Percentiles rank a stretch among this genome's conserved stretches.
These are phyloP conservation scores for Gossypium anomalum DNA, from an alignment of 345 rosid genomes.

Conservation along the genomic window DNA sequence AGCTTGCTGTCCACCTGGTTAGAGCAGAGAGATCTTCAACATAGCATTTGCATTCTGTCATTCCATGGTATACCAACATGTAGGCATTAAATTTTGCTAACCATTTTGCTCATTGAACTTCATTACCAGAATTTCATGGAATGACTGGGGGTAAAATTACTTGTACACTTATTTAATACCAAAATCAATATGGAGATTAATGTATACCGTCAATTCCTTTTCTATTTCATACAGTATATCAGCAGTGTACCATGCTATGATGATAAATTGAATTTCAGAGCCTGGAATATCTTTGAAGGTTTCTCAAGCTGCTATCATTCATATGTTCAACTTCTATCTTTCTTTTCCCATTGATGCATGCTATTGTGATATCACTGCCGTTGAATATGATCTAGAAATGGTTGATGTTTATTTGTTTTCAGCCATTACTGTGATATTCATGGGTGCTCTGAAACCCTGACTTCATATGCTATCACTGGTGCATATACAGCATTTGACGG, in stretches of 20 bases:
- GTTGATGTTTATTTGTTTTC: background rate
- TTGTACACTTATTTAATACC: slow-evolving; percentile 12
- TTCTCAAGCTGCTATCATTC: background rate
- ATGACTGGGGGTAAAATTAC: slow-evolving; percentile 11
- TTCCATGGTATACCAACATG: slow-evolving; percentile 17
- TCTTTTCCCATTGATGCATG: background rate
- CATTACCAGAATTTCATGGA: slow-evolving; percentile 15
- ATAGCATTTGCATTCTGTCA: slow-evolving; percentile 10
- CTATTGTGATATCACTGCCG: background rate
- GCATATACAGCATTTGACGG: background rate
- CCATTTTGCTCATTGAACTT: slow-evolving; percentile 8
- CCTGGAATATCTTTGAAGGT: background rate
- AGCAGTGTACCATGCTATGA: background rate
- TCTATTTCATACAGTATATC: background rate
- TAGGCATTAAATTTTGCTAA: slow-evolving; percentile 17
- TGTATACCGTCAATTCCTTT: background rate
- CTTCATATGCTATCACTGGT: background rate
- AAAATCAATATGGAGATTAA: slow-evolving; percentile 16
- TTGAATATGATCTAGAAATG: background rate
- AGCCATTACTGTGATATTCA: background rate
- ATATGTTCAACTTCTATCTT: background rate
- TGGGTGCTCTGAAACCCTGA: background rate
- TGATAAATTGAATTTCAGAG: background rate
- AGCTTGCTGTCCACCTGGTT: background rate
- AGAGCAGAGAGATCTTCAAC: slow-evolving; percentile 9